phyloP scores from a whole-genome alignment of 768 basidiomycete species.

The Hydnomerulius pinastri region DNA sequence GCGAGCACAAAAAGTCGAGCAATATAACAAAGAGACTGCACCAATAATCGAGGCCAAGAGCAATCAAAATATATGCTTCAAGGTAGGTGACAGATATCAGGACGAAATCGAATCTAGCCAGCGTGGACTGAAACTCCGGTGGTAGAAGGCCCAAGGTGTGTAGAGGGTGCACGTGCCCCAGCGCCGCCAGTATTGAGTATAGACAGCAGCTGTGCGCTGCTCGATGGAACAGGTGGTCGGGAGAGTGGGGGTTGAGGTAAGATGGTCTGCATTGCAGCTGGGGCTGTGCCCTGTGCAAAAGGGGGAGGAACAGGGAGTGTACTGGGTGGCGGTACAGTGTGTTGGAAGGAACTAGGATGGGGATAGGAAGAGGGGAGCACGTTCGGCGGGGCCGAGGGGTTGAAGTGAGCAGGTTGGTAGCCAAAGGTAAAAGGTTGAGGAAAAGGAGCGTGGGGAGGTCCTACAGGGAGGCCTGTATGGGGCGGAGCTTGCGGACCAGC shows the following conservation, averaged over 20 bases:
- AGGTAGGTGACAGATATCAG: conserved; percentile 7
- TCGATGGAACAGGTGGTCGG: conserved; percentile 20
- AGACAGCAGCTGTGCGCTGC: conserved; percentile 35
- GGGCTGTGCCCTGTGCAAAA: conserved; percentile 16
- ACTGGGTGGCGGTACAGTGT: conserved; percentile 3
- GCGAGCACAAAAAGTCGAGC: conserved; percentile 1
- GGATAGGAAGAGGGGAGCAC: conserved; percentile 15
- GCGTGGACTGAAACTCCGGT: conserved; percentile 20
- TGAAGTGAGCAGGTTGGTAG: conserved; percentile 19
- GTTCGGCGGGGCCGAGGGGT: conserved; percentile 13
- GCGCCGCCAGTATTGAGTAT: conserved; percentile 34
- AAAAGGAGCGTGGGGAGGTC: conserved; percentile 11
- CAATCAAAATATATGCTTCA: conserved; percentile 22
- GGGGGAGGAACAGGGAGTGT: conserved; percentile 8
- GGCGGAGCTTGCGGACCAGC: conserved; percentile 7
- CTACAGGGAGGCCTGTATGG: conserved; percentile 7
- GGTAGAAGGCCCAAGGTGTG: conserved; percentile 10
- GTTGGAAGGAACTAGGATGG: conserved; percentile 9
- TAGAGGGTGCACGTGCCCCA: conserved; percentile 6
- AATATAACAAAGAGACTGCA: conserved; percentile 4
- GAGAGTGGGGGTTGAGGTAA: conserved; percentile 12
- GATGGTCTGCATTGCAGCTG: conserved; percentile 11
- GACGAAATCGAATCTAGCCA: conserved; percentile 19
- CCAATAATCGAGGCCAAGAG: background rate
- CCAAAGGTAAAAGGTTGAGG: conserved; percentile 17